phyloP scores from a whole-genome alignment of 176 grass and related monocot species.

The Dendrocalamus sinicus region DNA sequence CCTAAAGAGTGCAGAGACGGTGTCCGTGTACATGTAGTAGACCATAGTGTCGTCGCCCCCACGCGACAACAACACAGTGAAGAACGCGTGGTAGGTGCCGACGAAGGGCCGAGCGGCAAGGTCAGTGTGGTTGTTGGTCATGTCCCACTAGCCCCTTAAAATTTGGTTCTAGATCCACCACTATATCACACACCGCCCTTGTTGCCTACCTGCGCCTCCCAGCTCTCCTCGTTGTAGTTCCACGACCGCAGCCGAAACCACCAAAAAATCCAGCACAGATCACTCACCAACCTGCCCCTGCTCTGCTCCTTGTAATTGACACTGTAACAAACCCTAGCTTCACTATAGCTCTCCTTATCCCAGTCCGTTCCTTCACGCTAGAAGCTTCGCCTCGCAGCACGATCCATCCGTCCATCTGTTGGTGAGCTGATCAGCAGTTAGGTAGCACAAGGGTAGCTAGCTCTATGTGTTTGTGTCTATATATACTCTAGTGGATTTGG shows the following conservation, averaged over 20 bases:
- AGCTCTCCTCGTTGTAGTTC: constrained; percentile 5
- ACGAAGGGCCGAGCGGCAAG: too few relatives aligned
- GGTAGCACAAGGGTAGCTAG: background rate
- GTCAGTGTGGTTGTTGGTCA: too few relatives aligned
- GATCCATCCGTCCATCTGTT: background rate
- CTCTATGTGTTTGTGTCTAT: background rate
- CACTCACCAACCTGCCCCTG: constrained; percentile 36
- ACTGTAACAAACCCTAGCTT: constrained; percentile 41
- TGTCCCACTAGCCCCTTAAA: too few relatives aligned
- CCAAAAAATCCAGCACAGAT: constrained; percentile 42
- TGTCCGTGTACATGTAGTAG: too few relatives aligned
- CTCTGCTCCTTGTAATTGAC: constrained; percentile 34
- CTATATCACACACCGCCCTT: background rate
- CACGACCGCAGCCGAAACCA: background rate
- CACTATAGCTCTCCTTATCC: background rate
- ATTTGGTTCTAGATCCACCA: too few relatives aligned
- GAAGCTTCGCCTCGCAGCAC: background rate
- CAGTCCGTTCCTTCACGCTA: constrained; percentile 39
- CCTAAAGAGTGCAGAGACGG: too few relatives aligned
- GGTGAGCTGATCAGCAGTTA: constrained; percentile 12
- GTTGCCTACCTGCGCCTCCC: background rate
- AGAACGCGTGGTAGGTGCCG: too few relatives aligned
- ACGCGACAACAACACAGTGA: too few relatives aligned
- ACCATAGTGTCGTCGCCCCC: too few relatives aligned
- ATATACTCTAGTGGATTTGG: constrained; percentile 29